Evolutionary conservation across 73 alveolate species (phyloP).

Genomic region (Paramecium sexaurelia): DNA sequence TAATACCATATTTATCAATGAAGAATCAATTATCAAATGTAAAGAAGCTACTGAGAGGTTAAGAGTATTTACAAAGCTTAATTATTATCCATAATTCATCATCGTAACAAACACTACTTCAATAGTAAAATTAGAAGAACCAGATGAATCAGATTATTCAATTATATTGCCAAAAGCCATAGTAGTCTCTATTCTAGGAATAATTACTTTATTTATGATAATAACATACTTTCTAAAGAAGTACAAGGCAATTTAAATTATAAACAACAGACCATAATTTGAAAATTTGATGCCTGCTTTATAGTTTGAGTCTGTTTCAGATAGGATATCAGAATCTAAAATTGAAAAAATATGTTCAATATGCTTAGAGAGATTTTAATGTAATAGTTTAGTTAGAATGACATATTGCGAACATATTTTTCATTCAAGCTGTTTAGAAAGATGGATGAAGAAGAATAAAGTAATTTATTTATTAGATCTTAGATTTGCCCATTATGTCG

Average conservation of each 20-base stretch:
- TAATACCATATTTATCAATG: background rate
- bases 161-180: no score
- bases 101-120: background rate
- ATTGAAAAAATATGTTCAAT: constrained; percentile 2
- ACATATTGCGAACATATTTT: constrained; percentile 58
- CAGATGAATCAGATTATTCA: background rate
- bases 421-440: constrained; percentile 23
- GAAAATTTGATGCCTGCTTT: background rate
- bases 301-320: background rate
- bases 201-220: background rate
- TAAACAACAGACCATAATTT: background rate
- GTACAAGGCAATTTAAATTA: background rate
- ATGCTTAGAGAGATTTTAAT: constrained; percentile 29
- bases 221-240: background rate
- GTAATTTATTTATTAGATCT: background rate
- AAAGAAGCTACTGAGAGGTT: background rate
- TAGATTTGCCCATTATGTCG: constrained; percentile 10
- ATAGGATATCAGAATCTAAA: background rate
- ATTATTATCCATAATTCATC: background rate
- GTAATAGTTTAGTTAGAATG: background rate
- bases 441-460: constrained; percentile 60
- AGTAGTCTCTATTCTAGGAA: background rate
- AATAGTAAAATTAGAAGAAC: background rate
- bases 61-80: background rate
- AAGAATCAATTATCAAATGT: background rate